These are phyloP conservation scores for Rasamsonia emersonii DNA, from an alignment of 2,329 filamentous ascomycete species.

Conservation along the genomic window DNA sequence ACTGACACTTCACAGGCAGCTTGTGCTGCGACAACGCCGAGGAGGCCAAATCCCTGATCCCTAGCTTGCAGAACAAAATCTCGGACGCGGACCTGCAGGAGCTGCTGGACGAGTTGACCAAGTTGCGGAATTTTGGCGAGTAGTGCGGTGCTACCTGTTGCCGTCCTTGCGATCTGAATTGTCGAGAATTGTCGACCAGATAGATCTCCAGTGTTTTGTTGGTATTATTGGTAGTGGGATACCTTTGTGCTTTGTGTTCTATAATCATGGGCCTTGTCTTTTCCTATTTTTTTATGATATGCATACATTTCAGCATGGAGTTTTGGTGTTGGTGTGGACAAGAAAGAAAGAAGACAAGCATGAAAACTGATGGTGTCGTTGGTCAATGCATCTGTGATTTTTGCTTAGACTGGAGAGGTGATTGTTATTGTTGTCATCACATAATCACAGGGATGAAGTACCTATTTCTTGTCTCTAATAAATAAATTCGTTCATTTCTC, in stretches of 20 bases:
- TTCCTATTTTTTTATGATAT: conserved; percentile 4
- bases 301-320: conserved; percentile 17
- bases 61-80: conserved; percentile 81
- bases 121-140: conserved; percentile 51
- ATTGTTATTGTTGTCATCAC: too few species aligned
- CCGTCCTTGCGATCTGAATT: too few species aligned
- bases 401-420: not conserved
- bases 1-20: conserved; percentile 52
- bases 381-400: too few species aligned
- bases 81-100: conserved; percentile 80
- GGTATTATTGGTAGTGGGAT: too few species aligned
- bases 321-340: conserved; percentile 14
- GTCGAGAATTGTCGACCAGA: too few species aligned
- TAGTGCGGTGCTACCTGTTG: conserved; percentile 11
- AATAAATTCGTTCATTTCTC: too few species aligned
- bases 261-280: not conserved
- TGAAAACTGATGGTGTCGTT: too few species aligned
- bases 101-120: conserved; percentile 81
- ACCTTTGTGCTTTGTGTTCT: not conserved
- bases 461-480: too few species aligned
- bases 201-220: too few species aligned
- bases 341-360: too few species aligned
- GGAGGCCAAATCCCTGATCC: conserved; percentile 93
- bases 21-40: conserved; percentile 88
- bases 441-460: too few species aligned